Evolutionary conservation across 306 rosid genomes (phyloP).

Genomic region (Mucuna pruriens): DNA sequence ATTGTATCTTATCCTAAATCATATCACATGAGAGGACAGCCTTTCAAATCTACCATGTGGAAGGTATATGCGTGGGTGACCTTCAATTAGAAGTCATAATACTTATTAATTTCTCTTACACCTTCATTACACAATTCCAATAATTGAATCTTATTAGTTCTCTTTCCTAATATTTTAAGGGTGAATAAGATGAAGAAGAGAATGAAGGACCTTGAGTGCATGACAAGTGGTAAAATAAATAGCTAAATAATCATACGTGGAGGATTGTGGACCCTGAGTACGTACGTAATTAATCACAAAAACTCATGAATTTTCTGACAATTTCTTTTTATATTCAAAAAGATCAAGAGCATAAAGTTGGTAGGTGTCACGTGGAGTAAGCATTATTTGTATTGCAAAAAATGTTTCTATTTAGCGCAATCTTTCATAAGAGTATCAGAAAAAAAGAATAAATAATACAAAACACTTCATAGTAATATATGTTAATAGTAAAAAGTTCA

Average conservation of each 20-base stretch:
- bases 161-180: slow-evolving; percentile 1
- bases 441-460: not conserved
- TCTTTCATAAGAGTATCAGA: not conserved
- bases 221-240: slow-evolving; percentile 2
- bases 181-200: not conserved
- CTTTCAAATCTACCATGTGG: slow-evolving; percentile 42
- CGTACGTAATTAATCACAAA: not conserved
- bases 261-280: slow-evolving; percentile 7
- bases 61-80: not conserved
- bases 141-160: slow-evolving; percentile 18
- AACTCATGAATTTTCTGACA: slow-evolving; percentile 30
- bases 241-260: not conserved
- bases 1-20: slow-evolving; percentile 59
- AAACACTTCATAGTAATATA: not conserved
- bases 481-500: slow-evolving; percentile 26
- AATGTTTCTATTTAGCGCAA: not conserved
- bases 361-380: slow-evolving; percentile 48
- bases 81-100: not conserved
- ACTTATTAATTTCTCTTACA: slow-evolving; percentile 27
- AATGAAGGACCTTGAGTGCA: not conserved
- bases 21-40: slow-evolving; percentile 42
- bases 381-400: not conserved
- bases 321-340: not conserved
- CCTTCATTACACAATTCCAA: slow-evolving; percentile 3
- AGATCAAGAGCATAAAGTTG: not conserved